These are phyloP conservation scores for Chlorella sp. DNA, from an alignment of 139 green algal species.

Conservation along the genomic window DNA sequence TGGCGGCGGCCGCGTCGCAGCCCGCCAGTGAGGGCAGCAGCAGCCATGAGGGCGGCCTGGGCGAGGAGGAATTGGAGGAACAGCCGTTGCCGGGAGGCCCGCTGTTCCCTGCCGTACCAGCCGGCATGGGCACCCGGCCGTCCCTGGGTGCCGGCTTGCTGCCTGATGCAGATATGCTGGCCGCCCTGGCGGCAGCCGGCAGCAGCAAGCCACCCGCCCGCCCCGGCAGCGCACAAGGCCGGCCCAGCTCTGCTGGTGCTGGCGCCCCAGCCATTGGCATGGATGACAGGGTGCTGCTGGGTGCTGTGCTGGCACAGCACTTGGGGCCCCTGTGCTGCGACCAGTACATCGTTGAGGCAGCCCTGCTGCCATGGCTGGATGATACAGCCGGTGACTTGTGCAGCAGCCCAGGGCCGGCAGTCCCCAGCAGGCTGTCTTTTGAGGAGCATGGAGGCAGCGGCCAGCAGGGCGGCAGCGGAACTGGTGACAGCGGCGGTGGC, in stretches of 20 bases:
- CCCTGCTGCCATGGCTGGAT: constrained; percentile 31
- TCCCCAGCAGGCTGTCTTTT: too few relatives aligned
- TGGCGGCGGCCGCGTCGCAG: not conserved
- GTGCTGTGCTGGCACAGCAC: constrained; percentile 20
- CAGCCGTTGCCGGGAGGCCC: not conserved
- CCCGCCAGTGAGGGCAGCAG: not conserved
- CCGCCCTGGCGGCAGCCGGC: not conserved
- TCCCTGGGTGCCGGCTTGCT: not conserved
- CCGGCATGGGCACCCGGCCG: not conserved
- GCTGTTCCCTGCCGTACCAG: not conserved
- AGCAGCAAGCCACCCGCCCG: not conserved
- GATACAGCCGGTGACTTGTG: constrained; percentile 16
- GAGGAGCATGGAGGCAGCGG: not conserved
- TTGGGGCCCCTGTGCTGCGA: constrained; percentile 27
- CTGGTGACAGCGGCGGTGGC: not conserved
- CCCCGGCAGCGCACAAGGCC: too few relatives aligned
- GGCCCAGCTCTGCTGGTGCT: too few relatives aligned
- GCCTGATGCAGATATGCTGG: constrained; percentile 1
- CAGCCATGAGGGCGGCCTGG: not conserved
- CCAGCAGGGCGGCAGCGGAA: not conserved
- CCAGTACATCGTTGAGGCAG: constrained; percentile 22
- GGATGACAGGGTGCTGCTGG: constrained; percentile 42
- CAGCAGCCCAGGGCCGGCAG: not conserved
- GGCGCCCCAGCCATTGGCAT: not conserved
- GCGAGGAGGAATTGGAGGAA: too few relatives aligned